Percentiles rank a stretch among this genome's conserved stretches.
These are phyloP conservation scores for Dissophora ornata DNA, from an alignment of 192 early-diverging fungal genomes.

Conservation along the genomic window DNA sequence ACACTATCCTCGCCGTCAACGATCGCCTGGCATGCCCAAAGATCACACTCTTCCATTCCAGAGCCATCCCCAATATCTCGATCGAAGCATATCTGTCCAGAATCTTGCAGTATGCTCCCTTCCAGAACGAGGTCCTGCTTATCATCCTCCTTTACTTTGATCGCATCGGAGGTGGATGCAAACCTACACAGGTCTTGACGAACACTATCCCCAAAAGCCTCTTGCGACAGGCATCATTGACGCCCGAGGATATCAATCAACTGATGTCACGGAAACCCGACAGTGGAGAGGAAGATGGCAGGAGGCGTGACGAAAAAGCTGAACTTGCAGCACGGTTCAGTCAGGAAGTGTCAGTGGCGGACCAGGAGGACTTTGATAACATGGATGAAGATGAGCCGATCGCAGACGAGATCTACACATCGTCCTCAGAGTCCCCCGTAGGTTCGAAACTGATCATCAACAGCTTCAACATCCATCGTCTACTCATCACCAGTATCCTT, in stretches of 20 bases:
- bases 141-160: conserved; percentile 82
- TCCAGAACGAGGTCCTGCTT: conserved; percentile 74
- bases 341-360: conserved; percentile 8
- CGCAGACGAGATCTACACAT: conserved; percentile 57
- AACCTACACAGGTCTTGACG: conserved; percentile 49
- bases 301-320: conserved; percentile 20
- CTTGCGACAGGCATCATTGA: conserved; percentile 41
- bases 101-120: conserved; percentile 75
- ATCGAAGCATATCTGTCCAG: conserved; percentile 73
- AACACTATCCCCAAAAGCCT: conserved; percentile 44
- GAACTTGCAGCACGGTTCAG: conserved; percentile 3
- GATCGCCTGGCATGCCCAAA: conserved; percentile 54
- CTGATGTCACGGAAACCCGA: conserved; percentile 13
- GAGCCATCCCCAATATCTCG: conserved; percentile 73
- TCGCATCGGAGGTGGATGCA: conserved; percentile 62
- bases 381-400: conserved; percentile 50
- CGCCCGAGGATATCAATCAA: conserved; percentile 25
- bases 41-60: conserved; percentile 77
- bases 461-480: conserved; percentile 76
- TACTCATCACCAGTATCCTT: conserved; percentile 76
- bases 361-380: conserved; percentile 3
- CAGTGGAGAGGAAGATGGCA: neutral
- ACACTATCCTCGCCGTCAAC: conserved; percentile 63
- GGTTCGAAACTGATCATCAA: conserved; percentile 64
- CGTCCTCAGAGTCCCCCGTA: conserved; percentile 48